These are phyloP conservation scores for Candida coquimbonensis DNA, from an alignment of 805 yeast genomes.

Conservation along the genomic window DNA sequence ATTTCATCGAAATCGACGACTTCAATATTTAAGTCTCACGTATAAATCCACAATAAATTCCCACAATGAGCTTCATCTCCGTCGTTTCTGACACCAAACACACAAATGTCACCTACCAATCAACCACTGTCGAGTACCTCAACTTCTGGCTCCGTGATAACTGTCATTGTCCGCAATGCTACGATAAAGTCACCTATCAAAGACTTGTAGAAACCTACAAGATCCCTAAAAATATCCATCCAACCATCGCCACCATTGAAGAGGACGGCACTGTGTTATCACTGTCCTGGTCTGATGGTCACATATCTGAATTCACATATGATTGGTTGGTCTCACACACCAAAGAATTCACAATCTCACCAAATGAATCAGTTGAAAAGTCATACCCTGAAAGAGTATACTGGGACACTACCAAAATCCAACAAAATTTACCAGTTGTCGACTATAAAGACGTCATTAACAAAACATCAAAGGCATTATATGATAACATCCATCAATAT, in stretches of 20 bases:
- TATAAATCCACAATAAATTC: no score
- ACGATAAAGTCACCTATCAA: constrained; percentile 50
- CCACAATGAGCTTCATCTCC: neutral
- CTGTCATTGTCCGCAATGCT: constrained; percentile 52
- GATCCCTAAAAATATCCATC: constrained; percentile 26
- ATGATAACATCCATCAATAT: constrained; percentile 24
- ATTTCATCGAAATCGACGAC: no score
- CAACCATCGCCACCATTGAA: constrained; percentile 4
- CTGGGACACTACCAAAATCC: constrained; percentile 40
- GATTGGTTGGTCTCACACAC: constrained; percentile 20
- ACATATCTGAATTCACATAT: constrained; percentile 11
- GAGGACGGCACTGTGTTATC: neutral
- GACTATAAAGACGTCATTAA: constrained; percentile 42
- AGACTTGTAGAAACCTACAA: constrained; percentile 47
- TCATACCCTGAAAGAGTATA: constrained; percentile 33
- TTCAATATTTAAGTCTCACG: no score
- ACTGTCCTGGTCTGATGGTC: constrained; percentile 14
- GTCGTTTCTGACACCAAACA: neutral
- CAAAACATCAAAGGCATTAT: constrained; percentile 14
- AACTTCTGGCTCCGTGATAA: constrained; percentile 60
- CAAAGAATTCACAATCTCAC: constrained; percentile 27
- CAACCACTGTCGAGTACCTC: constrained; percentile 23
- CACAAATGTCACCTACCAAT: neutral
- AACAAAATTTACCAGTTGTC: constrained; percentile 21
- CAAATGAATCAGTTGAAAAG: constrained; percentile 24